A percentile compares a stretch with the other conserved stretches of the same genome.
Evolutionary conservation across 257 asterid species (phyloP).

Genomic region (Jacaranda copaia): DNA sequence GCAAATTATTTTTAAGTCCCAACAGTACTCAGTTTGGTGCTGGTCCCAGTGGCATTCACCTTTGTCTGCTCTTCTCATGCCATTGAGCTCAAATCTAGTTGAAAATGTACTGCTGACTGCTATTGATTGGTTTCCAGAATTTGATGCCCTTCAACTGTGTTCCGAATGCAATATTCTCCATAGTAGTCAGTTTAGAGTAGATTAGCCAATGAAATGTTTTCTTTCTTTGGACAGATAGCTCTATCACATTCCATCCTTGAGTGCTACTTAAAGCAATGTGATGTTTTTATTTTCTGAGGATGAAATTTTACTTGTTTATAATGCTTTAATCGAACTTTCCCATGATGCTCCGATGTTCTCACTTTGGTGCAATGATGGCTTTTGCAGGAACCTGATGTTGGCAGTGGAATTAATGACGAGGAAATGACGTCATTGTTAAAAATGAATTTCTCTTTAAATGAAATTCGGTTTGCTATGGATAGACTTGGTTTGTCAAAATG

Average conservation of each 20-base stretch:
- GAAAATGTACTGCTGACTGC: background rate
- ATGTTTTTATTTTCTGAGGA: background rate
- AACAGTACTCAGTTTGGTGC: background rate
- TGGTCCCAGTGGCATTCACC: background rate
- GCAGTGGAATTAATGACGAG: slow-evolving; percentile 49
- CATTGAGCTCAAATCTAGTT: background rate
- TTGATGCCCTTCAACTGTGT: background rate
- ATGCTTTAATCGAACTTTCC: background rate
- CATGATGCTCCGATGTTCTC: slow-evolving; percentile 27
- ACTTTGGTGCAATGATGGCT: slow-evolving; percentile 38
- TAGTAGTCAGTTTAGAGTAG: slow-evolving; percentile 8
- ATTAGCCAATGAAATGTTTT: background rate
- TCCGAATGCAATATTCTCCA: background rate
- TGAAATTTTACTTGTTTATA: slow-evolving; percentile 14
- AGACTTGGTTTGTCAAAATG: slow-evolving; percentile 76
- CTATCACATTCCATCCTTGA: slow-evolving; percentile 5
- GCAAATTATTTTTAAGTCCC: background rate
- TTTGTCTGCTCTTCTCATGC: slow-evolving; percentile 15
- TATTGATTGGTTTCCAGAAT: background rate
- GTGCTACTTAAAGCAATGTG: background rate
- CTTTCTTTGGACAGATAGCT: background rate
- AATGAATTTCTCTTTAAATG: slow-evolving; percentile 84
- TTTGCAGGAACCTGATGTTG: slow-evolving; percentile 72
- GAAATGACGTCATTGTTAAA: slow-evolving; percentile 65
- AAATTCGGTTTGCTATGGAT: slow-evolving; percentile 74